Base-by-base conservation (phyloP, 345 rosid genomes). In the Salix exigua region DNA sequence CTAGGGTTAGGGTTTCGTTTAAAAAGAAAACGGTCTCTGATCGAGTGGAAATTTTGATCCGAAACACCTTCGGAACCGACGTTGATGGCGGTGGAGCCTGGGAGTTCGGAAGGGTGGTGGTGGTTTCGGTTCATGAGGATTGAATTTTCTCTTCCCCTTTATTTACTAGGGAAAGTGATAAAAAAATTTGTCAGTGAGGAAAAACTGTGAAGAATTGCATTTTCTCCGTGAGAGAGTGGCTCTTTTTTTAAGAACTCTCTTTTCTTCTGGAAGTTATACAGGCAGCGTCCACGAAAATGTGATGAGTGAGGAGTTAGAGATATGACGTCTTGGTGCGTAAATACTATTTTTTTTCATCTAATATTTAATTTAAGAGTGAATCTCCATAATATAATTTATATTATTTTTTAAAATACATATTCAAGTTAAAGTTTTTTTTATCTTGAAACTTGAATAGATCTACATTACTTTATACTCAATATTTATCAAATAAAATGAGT, bases 11-110 rank as follows among this genome's bases (percentile, higher is more conserved):
- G 77, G 74, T 83, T 88, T 17, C 94, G 77, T 80, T 91, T 92
- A 67, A 88, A 84, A 25, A 74, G 94, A 74, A 88, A 79, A 10
- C 98, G 92, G 81, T 86, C 97, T 9, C 98, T 87, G 75, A 89
- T 85, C 79, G 89, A 85, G 75, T 77, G 79, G 21, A 79, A 69
- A 62, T 78, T 85, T 19, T 68, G 68, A 67, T 84, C 93, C 25
- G 33, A 76, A 17, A 19, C 48, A 62, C 64, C 68, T 78, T 60
- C 23, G 60, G 68, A 71, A 18, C n/a, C 26, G 23, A 16, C 71
- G 38, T 71, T 64, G 40, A 37, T 40, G 44, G 75, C 77, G 73
- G 71, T 74, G 71, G 73, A 62, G 33, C 69, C 23, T 33, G 30
- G 40, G 37, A 48, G 12, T 23, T 21, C 21, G 66, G 81, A 23